These are phyloP conservation scores for Marasmius oreades DNA, from an alignment of 1,284 basidiomycete genomes.

Conservation along the genomic window DNA sequence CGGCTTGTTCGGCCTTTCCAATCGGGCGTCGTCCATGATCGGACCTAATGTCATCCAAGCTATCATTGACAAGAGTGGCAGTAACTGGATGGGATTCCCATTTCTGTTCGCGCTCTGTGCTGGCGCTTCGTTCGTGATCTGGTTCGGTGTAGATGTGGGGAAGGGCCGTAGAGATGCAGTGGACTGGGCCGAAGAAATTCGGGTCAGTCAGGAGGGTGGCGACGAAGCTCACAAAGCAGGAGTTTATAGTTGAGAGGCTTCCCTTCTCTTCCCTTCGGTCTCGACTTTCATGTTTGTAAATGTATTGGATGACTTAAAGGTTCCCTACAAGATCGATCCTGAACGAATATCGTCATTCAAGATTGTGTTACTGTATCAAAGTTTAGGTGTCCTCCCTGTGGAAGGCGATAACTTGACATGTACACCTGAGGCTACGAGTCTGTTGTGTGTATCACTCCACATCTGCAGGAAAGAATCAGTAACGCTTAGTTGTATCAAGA, in stretches of 20 bases:
- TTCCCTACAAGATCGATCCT: too few relatives aligned
- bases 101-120: conserved; percentile 76
- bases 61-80: conserved; percentile 68
- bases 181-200: conserved; percentile 47
- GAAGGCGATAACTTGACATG: conserved; percentile 12
- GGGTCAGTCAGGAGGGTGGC: conserved; percentile 5
- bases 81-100: conserved; percentile 81
- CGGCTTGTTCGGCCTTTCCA: conserved; percentile 79
- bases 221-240: background rate
- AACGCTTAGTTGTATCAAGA: background rate
- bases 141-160: conserved; percentile 69
- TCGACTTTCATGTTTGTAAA: too few relatives aligned
- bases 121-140: conserved; percentile 63
- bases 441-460: conserved; percentile 11
- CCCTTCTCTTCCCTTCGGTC: background rate
- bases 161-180: conserved; percentile 67
- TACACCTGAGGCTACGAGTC: conserved; percentile 9
- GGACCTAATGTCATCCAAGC: conserved; percentile 79
- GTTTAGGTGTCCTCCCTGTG: background rate
- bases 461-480: conserved; percentile 1
- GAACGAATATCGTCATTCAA: too few relatives aligned
- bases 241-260: background rate
- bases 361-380: background rate
- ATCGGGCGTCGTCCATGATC: conserved; percentile 78
- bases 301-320: too few relatives aligned